Evolutionary conservation across 2,329 filamentous ascomycete genomes (phyloP).

Genomic region (Apiospora saccharicola): DNA sequence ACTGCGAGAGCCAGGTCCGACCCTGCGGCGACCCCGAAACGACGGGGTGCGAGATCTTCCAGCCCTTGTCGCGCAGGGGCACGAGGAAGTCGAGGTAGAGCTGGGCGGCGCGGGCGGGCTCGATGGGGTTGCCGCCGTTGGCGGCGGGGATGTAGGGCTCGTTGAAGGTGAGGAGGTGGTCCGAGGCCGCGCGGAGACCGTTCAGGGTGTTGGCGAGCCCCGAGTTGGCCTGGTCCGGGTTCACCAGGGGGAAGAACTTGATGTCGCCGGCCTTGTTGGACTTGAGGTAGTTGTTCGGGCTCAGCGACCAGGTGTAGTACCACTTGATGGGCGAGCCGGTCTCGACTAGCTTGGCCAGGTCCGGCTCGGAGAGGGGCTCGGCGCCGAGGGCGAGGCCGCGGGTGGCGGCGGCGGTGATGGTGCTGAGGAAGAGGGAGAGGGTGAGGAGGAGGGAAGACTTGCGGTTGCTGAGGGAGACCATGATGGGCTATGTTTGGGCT

Average conservation of each 20-base stretch:
- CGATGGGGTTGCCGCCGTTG: conserved; percentile 49
- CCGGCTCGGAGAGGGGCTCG: neutral
- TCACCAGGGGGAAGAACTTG: conserved; percentile 49
- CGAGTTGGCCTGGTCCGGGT: conserved; percentile 28
- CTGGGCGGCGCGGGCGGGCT: conserved; percentile 46
- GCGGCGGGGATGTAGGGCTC: conserved; percentile 50
- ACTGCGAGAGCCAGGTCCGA: conserved; percentile 48
- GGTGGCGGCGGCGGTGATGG: neutral
- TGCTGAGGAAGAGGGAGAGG: neutral
- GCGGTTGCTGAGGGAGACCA: neutral
- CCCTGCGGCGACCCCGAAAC: conserved; percentile 49
- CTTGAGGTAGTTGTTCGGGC: conserved; percentile 30
- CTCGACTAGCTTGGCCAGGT: neutral
- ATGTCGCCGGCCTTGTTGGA: conserved; percentile 30
- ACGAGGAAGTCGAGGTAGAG: conserved; percentile 47
- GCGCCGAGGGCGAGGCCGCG: neutral
- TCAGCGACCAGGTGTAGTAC: conserved; percentile 53
- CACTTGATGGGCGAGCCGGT: conserved; percentile 46
- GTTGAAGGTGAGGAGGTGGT: conserved; percentile 47
- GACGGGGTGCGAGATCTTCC: conserved; percentile 50
- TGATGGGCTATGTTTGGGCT: neutral
- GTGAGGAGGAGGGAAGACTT: neutral
- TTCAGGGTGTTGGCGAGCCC: neutral
- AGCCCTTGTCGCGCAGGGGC: conserved; percentile 41
- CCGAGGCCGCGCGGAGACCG: neutral